Conservation (phyloP, 148 eudicot species). For the Rhododendron molle region DNA sequence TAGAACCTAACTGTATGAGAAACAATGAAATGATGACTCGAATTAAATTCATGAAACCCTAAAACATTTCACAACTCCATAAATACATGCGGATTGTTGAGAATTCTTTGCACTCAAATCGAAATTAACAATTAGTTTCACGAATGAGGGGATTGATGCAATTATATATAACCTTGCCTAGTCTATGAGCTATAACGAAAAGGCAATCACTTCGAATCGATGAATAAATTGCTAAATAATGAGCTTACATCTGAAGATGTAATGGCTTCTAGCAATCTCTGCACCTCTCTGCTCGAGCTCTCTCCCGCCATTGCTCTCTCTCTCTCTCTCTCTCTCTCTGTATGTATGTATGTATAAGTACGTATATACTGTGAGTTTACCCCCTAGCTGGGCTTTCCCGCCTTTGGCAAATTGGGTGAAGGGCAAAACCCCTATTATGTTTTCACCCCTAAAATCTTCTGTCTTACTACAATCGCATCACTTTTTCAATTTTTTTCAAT, state of each 20-base stretch:
- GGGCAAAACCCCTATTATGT: neutral
- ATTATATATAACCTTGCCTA: neutral
- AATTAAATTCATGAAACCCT: neutral
- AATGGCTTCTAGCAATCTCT: constrained; percentile 54
- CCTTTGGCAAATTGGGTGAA: constrained; percentile 9
- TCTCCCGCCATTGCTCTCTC: constrained; percentile 18
- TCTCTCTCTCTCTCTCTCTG: constrained; percentile 1
- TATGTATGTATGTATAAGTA: no score
- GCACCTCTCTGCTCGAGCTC: constrained; percentile 38
- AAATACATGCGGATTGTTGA: neutral
- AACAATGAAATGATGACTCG: neutral
- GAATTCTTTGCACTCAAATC: neutral
- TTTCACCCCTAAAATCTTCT: neutral
- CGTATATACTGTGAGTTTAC: neutral
- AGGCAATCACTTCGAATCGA: neutral
- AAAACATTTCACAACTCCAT: neutral
- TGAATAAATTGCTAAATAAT: neutral
- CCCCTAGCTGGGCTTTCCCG: constrained; percentile 25
- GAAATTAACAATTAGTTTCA: neutral
- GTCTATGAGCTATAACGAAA: neutral
- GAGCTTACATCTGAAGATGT: constrained; percentile 69
- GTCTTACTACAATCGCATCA: neutral
- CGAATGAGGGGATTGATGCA: neutral
- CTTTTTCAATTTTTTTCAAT: neutral
- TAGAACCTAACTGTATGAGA: neutral